Percentiles rank a stretch among this genome's conserved stretches.
Conservation (phyloP, 1,284 basidiomycete species). For the Dichomitus squalens region DNA sequence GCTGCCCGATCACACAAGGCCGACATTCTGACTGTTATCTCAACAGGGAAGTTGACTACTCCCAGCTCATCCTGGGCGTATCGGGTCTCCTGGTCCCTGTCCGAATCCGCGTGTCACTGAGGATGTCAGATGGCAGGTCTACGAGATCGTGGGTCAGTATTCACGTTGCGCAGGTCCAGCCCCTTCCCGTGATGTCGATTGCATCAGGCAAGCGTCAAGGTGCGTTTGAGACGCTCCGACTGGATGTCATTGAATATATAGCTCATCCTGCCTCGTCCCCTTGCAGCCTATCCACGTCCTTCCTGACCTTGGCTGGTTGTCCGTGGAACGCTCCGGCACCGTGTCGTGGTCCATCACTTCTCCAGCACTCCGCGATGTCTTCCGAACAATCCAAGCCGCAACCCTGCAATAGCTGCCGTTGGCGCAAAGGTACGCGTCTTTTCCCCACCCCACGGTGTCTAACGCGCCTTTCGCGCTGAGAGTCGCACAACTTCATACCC, state of each 20-base stretch:
- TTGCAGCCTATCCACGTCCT: background rate
- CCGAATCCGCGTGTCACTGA: no score
- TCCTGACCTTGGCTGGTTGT: background rate
- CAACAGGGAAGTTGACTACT: no score
- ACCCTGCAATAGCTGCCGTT: conserved; percentile 7
- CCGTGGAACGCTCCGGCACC: background rate
- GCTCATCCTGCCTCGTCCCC: background rate
- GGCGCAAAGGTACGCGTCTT: conserved; percentile 13
- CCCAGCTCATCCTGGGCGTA: no score
- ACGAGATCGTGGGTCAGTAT: no score
- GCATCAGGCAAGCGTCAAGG: conserved; percentile 9
- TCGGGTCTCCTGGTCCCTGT: no score
- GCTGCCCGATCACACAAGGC: no score
- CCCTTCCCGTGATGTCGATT: conserved; percentile 1
- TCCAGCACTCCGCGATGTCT: background rate
- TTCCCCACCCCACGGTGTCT: background rate
- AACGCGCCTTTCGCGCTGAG: background rate
- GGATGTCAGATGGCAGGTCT: no score
- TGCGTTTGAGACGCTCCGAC: background rate
- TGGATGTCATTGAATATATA: conserved; percentile 3
- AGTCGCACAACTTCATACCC: background rate
- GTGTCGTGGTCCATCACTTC: background rate
- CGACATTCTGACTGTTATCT: no score
- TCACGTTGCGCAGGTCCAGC: background rate
- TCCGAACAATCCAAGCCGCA: background rate